Conservation (phyloP, 176 grass and related monocot species). For the Oryza coarctata region DNA sequence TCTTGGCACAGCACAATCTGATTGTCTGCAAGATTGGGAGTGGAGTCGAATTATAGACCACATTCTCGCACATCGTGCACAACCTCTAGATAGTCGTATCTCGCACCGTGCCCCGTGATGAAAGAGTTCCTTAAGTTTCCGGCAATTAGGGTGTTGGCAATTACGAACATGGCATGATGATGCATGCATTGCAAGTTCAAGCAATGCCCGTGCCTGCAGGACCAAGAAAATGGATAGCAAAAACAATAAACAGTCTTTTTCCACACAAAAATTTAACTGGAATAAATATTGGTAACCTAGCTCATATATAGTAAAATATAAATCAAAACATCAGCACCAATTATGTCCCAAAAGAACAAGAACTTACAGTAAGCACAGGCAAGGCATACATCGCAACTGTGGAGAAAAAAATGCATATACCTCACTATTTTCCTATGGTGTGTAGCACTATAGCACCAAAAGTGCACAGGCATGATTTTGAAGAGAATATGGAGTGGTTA, state of each 20-base stretch:
- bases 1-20: conserved; percentile 62
- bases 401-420: conserved; percentile 9
- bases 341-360: too few species aligned
- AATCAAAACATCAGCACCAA: conserved; percentile 3
- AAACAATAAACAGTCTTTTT: background rate
- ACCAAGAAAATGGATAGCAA: background rate
- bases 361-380: background rate
- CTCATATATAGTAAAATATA: conserved; percentile 2
- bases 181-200: conserved; percentile 47
- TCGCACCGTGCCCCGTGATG: conserved; percentile 42
- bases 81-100: conserved; percentile 45
- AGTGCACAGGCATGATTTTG: background rate
- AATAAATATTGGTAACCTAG: background rate
- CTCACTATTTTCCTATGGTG: background rate
- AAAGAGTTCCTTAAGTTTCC: conserved; percentile 59
- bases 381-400: background rate
- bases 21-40: conserved; percentile 62
- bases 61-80: conserved; percentile 43
- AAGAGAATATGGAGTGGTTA: background rate
- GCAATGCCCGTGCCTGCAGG: conserved; percentile 44
- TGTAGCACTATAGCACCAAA: background rate
- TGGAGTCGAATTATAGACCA: conserved; percentile 59
- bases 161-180: conserved; percentile 10
- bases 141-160: conserved; percentile 48
- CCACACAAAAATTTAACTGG: background rate